A percentile compares a stretch with the other conserved stretches of the same genome.
These are phyloP conservation scores for Candida manassasensis DNA, from an alignment of 805 yeast genomes.

Conservation along the genomic window DNA sequence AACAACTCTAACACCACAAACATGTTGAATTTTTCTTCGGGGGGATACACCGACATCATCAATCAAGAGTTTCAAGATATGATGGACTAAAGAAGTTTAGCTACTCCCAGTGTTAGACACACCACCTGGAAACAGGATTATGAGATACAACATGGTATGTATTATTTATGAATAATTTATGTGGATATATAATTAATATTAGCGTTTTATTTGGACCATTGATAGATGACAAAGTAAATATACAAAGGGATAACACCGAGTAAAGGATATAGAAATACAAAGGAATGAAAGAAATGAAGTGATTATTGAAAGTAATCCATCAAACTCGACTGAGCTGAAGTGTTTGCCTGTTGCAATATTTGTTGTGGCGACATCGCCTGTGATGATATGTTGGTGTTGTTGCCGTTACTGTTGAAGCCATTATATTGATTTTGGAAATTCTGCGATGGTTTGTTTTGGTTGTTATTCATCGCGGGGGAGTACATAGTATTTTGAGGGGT, in stretches of 20 bases:
- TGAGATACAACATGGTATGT: constrained; percentile 1
- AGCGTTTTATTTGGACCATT: not conserved
- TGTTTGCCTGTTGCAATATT: constrained; percentile 28
- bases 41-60: constrained; percentile 35
- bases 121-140: constrained; percentile 2
- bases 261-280: not conserved
- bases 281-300: not conserved
- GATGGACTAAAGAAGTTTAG: constrained; percentile 13
- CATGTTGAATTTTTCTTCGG: constrained; percentile 8
- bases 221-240: not conserved
- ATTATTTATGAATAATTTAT: not conserved
- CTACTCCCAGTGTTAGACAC: not conserved
- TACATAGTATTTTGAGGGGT: not conserved
- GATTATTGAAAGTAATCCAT: constrained; percentile 4
- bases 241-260: not conserved
- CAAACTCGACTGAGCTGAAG: constrained; percentile 1
- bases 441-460: constrained; percentile 4
- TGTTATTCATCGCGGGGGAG: not conserved
- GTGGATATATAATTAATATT: constrained; percentile 1
- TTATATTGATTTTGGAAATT: constrained; percentile 3
- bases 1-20: not conserved
- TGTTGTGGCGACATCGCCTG: constrained; percentile 36
- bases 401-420: constrained; percentile 9
- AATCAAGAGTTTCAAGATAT: constrained; percentile 34
- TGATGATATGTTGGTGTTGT: constrained; percentile 3